Evolutionary conservation across 2,329 filamentous ascomycete genomes (phyloP), one percentile per base, ranked within the genome.

Genomic region (Fusarium ambrosium): DNA sequence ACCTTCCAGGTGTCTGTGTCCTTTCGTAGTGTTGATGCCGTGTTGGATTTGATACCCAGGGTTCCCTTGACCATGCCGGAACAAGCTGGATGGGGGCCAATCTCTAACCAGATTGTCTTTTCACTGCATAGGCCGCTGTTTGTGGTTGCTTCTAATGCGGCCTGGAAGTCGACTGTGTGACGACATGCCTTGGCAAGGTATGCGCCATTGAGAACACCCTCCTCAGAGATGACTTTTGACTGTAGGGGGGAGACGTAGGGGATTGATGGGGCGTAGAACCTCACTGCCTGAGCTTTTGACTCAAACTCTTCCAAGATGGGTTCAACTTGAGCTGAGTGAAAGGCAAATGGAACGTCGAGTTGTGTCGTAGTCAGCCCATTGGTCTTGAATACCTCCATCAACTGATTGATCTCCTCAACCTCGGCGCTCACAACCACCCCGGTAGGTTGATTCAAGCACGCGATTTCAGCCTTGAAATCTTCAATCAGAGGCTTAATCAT

Each of bases 361-460:
- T 82, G 82, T 0, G 85, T 86, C 71, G 79, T 87, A 74, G 87
- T 83, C 82, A 89, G 83, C 79, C 79, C 70, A 78, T 84, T 14
- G 70, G 79, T 32, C 45, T 77, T 43, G 72, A 73, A 22, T 85
- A 78, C 66, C 79, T 73, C 43, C 78, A 69, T 86, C 18, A 91
- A 84, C 5, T 84, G 80, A 4, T 82, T 77, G 43, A 89, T 83
- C 63, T 87, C 81, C 2, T 78, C 77, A 0, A 84, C 82, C 11
- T 80, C 77, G 11, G 87, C 88, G 24, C 84, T 85, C n/a, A 97
- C 86, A 2, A 97, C 94, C 11, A 92, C 95, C 80, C 95, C 93
- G 61, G 90, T 86, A 0, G 92, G 91, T 0, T 92, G 91, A 76
- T 97, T 97, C 80, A 95, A 89, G 84, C 94, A 97, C 18, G 94